These are phyloP conservation scores for Collybiopsis confluens DNA, from an alignment of 768 basidiomycete species.

Conservation along the genomic window DNA sequence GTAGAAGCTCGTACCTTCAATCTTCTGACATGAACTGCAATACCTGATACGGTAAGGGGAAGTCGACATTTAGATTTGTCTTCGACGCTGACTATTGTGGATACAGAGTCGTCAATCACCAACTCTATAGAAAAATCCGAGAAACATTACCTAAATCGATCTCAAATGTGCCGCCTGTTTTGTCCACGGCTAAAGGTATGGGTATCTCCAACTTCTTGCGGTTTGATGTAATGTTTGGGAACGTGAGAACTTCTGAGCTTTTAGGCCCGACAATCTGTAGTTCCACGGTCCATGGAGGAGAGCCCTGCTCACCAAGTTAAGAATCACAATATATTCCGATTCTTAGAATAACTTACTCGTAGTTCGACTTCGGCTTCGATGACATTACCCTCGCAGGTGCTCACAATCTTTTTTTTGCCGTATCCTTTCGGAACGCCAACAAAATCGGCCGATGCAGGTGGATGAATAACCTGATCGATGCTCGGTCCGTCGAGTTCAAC, in stretches of 20 bases:
- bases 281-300: slow-evolving; percentile 85
- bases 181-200: slow-evolving; percentile 62
- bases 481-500: slow-evolving; percentile 70
- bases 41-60: slow-evolving; percentile 65
- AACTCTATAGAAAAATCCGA: not conserved
- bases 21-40: slow-evolving; percentile 80
- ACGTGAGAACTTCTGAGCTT: slow-evolving; percentile 52
- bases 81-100: slow-evolving; percentile 66
- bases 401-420: slow-evolving; percentile 51
- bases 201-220: slow-evolving; percentile 58
- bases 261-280: slow-evolving; percentile 76
- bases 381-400: slow-evolving; percentile 73
- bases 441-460: slow-evolving; percentile 78
- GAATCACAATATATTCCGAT: no score
- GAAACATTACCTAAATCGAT: slow-evolving; percentile 58
- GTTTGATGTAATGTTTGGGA: slow-evolving; percentile 51
- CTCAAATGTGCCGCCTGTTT: slow-evolving; percentile 72
- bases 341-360: slow-evolving; percentile 40
- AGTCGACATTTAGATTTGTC: slow-evolving; percentile 88
- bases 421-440: slow-evolving; percentile 30
- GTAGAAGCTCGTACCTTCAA: slow-evolving; percentile 50
- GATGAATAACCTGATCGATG: slow-evolving; percentile 88
- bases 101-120: not conserved
- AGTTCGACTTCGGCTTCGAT: slow-evolving; percentile 81
- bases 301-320: slow-evolving; percentile 51